Conservation (phyloP, 345 rosid genomes). For the Passiflora organensis region DNA sequence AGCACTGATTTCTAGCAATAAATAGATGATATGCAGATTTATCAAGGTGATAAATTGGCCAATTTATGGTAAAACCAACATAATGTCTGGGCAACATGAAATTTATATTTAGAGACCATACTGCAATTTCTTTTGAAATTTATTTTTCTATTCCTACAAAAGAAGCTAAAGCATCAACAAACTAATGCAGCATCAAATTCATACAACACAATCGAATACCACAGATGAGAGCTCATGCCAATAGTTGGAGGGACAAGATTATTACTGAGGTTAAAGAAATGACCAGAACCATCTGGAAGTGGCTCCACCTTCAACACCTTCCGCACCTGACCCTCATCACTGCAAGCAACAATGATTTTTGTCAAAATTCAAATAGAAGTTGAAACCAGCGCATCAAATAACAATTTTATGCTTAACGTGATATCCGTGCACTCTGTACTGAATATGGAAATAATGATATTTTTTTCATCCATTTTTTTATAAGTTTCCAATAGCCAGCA, state of each 20-base stretch:
- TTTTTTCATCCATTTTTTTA: too few species aligned
- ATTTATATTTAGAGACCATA: too few species aligned
- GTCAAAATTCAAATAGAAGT: background rate
- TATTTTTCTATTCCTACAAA: background rate
- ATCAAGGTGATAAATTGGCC: too few species aligned
- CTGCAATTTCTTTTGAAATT: too few species aligned
- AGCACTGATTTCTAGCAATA: background rate
- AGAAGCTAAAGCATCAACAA: background rate
- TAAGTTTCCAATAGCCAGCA: too few species aligned
- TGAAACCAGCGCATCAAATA: background rate
- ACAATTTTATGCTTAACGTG: too few species aligned
- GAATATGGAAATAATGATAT: too few species aligned
- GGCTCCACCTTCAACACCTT: constrained; percentile 94
- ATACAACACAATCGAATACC: constrained; percentile 10
- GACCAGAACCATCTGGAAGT: constrained; percentile 91
- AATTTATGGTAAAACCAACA: too few species aligned
- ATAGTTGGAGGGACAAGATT: constrained; percentile 22
- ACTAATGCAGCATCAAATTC: constrained; percentile 7
- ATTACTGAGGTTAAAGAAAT: constrained; percentile 88
- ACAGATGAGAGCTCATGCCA: constrained; percentile 3
- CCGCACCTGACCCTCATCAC: constrained; percentile 91
- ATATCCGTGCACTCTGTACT: too few species aligned
- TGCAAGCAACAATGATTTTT: constrained; percentile 25
- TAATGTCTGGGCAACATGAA: background rate
- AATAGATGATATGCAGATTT: too few species aligned